These are phyloP conservation scores for Lolium perenne DNA, from an alignment of 176 grass and related monocot species.

Conservation along the genomic window DNA sequence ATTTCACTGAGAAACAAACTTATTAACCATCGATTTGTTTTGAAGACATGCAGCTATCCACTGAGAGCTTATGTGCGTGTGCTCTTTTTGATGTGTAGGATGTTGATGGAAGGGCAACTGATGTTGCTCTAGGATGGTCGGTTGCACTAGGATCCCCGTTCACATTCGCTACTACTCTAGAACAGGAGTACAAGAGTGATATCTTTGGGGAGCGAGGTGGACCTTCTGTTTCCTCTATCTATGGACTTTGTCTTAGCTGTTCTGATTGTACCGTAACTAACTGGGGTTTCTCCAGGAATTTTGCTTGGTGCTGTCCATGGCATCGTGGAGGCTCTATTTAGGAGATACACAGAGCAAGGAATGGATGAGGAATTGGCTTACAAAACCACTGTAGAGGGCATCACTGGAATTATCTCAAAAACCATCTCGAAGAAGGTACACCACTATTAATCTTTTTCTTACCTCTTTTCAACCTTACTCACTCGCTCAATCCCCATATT, in stretches of 20 bases:
- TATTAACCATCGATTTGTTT: background rate
- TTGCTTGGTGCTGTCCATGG: conserved; percentile 74
- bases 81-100: conserved; percentile 50
- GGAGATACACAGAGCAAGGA: conserved; percentile 81
- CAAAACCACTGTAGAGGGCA: conserved; percentile 78
- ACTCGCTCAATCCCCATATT: conserved; percentile 1
- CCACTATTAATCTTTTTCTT: background rate
- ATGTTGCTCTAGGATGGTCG: conserved; percentile 89
- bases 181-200: conserved; percentile 85
- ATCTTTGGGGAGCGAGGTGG: conserved; percentile 87
- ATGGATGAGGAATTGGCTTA: conserved; percentile 72
- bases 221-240: background rate
- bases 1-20: background rate
- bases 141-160: conserved; percentile 86
- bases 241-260: background rate
- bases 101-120: conserved; percentile 87
- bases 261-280: background rate
- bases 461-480: background rate
- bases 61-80: background rate
- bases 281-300: conserved; percentile 53
- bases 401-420: conserved; percentile 79
- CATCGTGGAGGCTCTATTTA: conserved; percentile 78
- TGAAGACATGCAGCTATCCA: background rate
- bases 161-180: conserved; percentile 73
- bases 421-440: conserved; percentile 78